Evolutionary conservation across 306 rosid genomes (phyloP).

Genomic region (Vigna unguiculata): DNA sequence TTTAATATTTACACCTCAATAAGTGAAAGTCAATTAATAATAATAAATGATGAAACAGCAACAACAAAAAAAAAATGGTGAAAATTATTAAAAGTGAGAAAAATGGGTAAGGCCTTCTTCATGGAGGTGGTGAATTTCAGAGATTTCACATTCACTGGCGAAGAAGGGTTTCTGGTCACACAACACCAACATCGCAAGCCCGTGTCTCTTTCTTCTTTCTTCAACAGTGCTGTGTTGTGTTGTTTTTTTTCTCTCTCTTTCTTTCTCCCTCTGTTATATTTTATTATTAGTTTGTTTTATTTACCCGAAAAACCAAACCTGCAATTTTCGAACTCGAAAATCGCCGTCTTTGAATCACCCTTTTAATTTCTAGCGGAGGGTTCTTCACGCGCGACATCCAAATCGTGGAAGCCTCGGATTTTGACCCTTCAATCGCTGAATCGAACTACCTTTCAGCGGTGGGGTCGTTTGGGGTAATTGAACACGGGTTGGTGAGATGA

Average conservation of each 20-base stretch:
- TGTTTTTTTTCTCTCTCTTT: not conserved
- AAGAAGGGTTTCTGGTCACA: constrained; percentile 31
- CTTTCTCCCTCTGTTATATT: not conserved
- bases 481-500: constrained; percentile 51
- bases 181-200: not conserved
- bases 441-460: constrained; percentile 42
- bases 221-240: not conserved
- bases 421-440: constrained; percentile 41
- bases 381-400: constrained; percentile 32
- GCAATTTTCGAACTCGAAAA: constrained; percentile 46
- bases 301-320: constrained; percentile 14
- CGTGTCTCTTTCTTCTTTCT: constrained; percentile 24
- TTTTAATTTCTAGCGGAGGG: not conserved
- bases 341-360: constrained; percentile 46
- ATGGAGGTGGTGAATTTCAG: constrained; percentile 35
- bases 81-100: not conserved
- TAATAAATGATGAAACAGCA: constrained; percentile 1
- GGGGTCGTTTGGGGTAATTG: constrained; percentile 32
- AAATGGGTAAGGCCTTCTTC: not conserved
- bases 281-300: not conserved
- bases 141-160: constrained; percentile 34
- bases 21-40: not conserved
- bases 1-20: no score
- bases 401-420: constrained; percentile 41
- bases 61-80: not conserved